Conservation (phyloP, 1,284 basidiomycete species). For the Cryptococcus amylolentus region DNA sequence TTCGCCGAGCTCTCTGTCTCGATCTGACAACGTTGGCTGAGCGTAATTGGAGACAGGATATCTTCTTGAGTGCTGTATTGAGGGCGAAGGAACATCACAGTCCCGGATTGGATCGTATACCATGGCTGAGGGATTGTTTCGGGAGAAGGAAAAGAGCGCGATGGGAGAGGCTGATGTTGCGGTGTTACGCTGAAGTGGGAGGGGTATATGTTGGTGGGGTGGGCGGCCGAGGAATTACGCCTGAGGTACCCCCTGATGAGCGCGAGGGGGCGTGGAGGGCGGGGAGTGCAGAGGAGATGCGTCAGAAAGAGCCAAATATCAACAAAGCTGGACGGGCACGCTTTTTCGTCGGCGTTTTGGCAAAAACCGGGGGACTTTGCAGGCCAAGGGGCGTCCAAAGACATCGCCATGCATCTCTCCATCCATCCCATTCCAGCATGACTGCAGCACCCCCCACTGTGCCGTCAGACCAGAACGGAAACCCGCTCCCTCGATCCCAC, state of each 20-base stretch:
- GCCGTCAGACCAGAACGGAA: neutral
- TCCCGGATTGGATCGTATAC: slow-evolving; percentile 47
- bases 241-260: too few species aligned
- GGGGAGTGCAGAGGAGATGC: neutral
- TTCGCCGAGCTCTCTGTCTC: neutral
- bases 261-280: too few species aligned
- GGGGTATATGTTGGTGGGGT: neutral
- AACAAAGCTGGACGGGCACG: neutral
- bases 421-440: neutral
- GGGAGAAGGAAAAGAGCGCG: neutral
- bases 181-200: neutral
- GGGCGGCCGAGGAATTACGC: too few species aligned
- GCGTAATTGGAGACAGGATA: neutral
- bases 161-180: neutral
- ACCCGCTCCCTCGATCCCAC: neutral
- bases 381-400: neutral
- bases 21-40: neutral
- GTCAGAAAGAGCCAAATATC: neutral
- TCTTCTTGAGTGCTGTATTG: slow-evolving; percentile 9
- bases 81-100: slow-evolving; percentile 42
- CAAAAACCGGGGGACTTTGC: too few species aligned
- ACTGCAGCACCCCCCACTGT: neutral
- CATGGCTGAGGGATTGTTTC: slow-evolving; percentile 18
- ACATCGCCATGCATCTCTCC: neutral
- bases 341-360: slow-evolving; percentile 3